These are phyloP conservation scores for Picea mariana DNA, from an alignment of 83 land plant genomes.

Conservation along the genomic window DNA sequence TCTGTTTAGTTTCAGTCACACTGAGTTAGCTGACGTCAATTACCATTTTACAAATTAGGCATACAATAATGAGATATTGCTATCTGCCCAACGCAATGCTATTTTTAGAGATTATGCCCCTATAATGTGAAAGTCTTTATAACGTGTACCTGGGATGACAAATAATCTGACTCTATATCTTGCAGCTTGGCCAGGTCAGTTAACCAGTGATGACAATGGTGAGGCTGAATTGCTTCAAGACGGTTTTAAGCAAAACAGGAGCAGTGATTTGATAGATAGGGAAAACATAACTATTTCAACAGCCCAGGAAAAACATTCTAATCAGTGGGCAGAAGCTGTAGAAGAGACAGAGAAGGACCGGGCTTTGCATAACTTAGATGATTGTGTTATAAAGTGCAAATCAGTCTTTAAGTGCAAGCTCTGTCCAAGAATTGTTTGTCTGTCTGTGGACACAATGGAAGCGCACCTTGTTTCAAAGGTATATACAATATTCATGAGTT, in stretches of 20 bases:
- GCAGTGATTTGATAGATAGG: conserved; percentile 4
- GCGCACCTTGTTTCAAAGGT: conserved; percentile 72
- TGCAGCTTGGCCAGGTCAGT: conserved; percentile 9
- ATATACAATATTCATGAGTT: not conserved
- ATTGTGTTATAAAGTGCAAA: conserved; percentile 44
- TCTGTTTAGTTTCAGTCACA: no score
- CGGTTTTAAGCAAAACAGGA: not conserved
- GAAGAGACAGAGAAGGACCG: conserved; percentile 24
- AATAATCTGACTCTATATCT: no score
- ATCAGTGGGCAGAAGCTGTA: conserved; percentile 28
- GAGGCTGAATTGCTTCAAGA: not conserved
- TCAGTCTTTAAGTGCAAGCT: conserved; percentile 67
- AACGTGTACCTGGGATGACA: no score
- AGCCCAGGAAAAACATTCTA: conserved; percentile 12
- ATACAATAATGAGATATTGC: no score
- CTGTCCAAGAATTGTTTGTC: conserved; percentile 66
- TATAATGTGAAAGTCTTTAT: no score
- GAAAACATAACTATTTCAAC: not conserved
- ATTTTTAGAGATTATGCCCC: no score
- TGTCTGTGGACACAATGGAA: conserved; percentile 43
- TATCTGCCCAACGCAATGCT: no score
- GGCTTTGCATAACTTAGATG: conserved; percentile 4
- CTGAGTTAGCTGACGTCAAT: no score
- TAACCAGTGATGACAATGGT: not conserved
- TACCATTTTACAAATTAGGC: no score